Evolutionary conservation across 176 grass and related monocot species (phyloP), one percentile per base, ranked within the genome.

Genomic region (Cymbopogon citratus): DNA sequence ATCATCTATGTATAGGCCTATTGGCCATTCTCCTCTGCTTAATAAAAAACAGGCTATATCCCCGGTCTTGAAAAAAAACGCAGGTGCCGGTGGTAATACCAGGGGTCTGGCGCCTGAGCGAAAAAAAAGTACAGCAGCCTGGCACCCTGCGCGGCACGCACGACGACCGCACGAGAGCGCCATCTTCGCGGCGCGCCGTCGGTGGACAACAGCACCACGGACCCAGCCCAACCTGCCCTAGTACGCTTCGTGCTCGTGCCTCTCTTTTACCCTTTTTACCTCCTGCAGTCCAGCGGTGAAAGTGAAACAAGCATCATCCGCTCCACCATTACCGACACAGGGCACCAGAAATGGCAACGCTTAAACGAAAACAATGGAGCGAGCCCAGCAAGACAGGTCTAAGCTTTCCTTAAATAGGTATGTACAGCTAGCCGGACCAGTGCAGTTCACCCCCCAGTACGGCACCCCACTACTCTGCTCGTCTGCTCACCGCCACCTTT

Each of bases 371-470:
- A 45, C 35, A 38, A 9, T 49, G 31, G 25, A 5, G 10, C 41
- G 14, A 26, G 23, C 15, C 62, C 28, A 56, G 10, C 38, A 75
- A 80, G 76, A 48, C 54, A 76, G 2, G 18, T 12, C 70, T 79
- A 75, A 48, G 43, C 51, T 85, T 85, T 76, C 82, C 87, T 71
- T 70, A 81, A 89, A 85, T 81, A 85, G 77, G 5, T 84, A 89
- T 81, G n/a, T 85, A 85, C 87, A 85, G 63, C 67, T 74, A 45
- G 60, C 71, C 41, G 40, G 41, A 74, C 10, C 21, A 67, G 15
- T 26, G 24, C 21, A 25, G 11, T 12, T 1, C 8, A 11, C n/a
- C n/a, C n/a, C n/a, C n/a, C n/a, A n/a, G n/a, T n/a, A n/a, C n/a
- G n/a, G n/a, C n/a, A n/a, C 25, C 59, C 12, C 12, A 6, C 59